These are phyloP conservation scores for Huntiella decipiens DNA, from an alignment of 2,329 filamentous ascomycete genomes.

Conservation along the genomic window DNA sequence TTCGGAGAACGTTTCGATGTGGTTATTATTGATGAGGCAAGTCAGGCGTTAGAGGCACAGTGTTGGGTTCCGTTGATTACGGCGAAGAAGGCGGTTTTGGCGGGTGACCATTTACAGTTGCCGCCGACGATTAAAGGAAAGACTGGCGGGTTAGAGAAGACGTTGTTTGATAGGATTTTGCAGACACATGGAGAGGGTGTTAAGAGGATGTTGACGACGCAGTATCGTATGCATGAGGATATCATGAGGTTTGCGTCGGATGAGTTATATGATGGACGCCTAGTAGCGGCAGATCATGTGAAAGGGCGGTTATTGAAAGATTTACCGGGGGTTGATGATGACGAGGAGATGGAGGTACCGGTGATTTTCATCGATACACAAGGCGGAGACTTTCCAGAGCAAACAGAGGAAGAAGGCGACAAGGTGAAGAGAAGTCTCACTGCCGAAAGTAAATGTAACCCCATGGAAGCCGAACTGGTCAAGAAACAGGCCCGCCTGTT, in stretches of 20 bases:
- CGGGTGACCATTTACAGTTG: slow-evolving; percentile 84
- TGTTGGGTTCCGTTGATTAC: slow-evolving; percentile 83
- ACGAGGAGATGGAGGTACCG: slow-evolving; percentile 73
- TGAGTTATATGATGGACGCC: slow-evolving; percentile 64
- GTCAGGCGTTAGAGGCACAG: slow-evolving; percentile 86
- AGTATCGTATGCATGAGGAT: slow-evolving; percentile 92
- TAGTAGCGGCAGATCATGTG: slow-evolving; percentile 66
- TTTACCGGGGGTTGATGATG: slow-evolving; percentile 47
- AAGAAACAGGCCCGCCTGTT: slow-evolving; percentile 57
- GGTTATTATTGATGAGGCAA: slow-evolving; percentile 89
- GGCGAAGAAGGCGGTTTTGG: slow-evolving; percentile 70
- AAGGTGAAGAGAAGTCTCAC: slow-evolving; percentile 26
- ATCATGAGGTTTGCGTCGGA: slow-evolving; percentile 93
- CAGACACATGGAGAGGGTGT: slow-evolving; percentile 62
- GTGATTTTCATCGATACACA: slow-evolving; percentile 93
- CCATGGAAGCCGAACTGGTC: slow-evolving; percentile 71
- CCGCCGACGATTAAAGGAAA: slow-evolving; percentile 70
- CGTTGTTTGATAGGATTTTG: slow-evolving; percentile 78
- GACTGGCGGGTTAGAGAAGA: slow-evolving; percentile 48
- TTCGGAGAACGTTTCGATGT: slow-evolving; percentile 72
- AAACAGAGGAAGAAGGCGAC: slow-evolving; percentile 37
- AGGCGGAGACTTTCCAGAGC: slow-evolving; percentile 78
- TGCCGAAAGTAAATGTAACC: slow-evolving; percentile 66
- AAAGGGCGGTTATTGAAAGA: slow-evolving; percentile 49
- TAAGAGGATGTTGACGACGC: slow-evolving; percentile 88